These are phyloP conservation scores for Zygosaccharomyces lentus DNA, from an alignment of 805 yeast species.

Conservation along the genomic window DNA sequence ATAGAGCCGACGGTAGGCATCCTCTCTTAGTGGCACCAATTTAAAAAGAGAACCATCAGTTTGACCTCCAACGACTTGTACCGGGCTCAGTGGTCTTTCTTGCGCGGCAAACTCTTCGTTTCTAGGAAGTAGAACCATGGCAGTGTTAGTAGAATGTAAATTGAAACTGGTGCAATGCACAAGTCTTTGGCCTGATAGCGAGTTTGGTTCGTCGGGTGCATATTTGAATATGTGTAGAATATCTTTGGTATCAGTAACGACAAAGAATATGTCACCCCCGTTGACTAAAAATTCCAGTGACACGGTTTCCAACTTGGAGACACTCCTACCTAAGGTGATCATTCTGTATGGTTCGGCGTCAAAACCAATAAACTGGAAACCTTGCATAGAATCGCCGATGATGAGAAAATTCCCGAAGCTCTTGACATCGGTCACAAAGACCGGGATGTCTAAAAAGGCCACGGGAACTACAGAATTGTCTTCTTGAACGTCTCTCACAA, in stretches of 20 bases:
- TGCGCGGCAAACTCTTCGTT: slow-evolving; percentile 31
- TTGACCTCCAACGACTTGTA: slow-evolving; percentile 66
- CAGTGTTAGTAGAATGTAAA: slow-evolving; percentile 56
- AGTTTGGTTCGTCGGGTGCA: slow-evolving; percentile 87
- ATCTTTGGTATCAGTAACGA: slow-evolving; percentile 64
- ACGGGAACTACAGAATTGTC: slow-evolving; percentile 87
- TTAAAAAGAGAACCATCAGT: slow-evolving; percentile 75
- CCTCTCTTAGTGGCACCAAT: slow-evolving; percentile 70
- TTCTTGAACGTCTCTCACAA: slow-evolving; percentile 80
- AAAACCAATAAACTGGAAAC: slow-evolving; percentile 75
- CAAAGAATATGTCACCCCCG: slow-evolving; percentile 62
- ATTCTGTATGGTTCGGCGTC: slow-evolving; percentile 93
- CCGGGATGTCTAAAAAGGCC: slow-evolving; percentile 84
- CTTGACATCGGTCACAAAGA: slow-evolving; percentile 74
- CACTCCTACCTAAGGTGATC: slow-evolving; percentile 72
- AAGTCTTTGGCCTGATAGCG: slow-evolving; percentile 73
- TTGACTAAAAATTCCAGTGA: slow-evolving; percentile 61
- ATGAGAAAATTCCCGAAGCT: slow-evolving; percentile 77
- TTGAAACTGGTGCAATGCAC: slow-evolving; percentile 67
- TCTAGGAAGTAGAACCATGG: slow-evolving; percentile 44
- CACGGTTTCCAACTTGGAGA: slow-evolving; percentile 54
- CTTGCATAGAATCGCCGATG: slow-evolving; percentile 73
- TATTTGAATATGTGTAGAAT: slow-evolving; percentile 72
- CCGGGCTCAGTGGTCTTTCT: slow-evolving; percentile 33
- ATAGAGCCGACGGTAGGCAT: slow-evolving; percentile 72